Evolutionary conservation across 257 asterid genomes (phyloP).

Genomic region (Gardenia jasminoides): DNA sequence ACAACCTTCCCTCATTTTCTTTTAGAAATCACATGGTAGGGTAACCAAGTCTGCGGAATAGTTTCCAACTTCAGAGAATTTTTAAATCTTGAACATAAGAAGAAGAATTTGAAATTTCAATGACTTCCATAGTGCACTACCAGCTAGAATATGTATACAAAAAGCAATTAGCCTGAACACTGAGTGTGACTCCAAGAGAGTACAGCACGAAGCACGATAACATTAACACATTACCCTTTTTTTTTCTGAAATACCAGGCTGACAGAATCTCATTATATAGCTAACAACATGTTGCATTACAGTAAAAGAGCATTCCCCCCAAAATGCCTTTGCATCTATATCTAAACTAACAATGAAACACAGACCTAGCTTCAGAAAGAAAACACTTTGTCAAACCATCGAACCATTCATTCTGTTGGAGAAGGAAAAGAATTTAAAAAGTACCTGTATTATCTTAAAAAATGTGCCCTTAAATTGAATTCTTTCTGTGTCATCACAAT

Average conservation of each 20-base stretch:
- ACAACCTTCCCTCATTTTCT: not conserved
- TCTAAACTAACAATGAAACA: not conserved
- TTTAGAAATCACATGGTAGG: not conserved
- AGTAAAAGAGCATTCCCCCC: no score
- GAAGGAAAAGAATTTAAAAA: not conserved
- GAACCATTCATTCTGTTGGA: not conserved
- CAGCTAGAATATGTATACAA: no score
- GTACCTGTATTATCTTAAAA: constrained; percentile 74
- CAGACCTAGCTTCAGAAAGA: not conserved
- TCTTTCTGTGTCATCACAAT: constrained; percentile 63
- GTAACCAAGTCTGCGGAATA: not conserved
- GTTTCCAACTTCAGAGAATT: not conserved
- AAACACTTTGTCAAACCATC: not conserved
- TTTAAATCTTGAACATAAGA: not conserved
- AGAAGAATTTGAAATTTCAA: not conserved
- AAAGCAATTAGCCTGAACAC: not conserved
- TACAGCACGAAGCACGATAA: not conserved
- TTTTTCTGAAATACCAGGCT: not conserved
- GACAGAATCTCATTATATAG: no score
- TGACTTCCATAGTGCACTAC: not conserved
- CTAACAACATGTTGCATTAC: no score
- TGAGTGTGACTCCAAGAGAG: not conserved
- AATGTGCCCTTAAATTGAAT: constrained; percentile 67
- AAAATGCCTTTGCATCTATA: no score
- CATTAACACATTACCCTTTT: not conserved